A percentile compares a stretch with the other conserved stretches of the same genome.
phyloP scores from a whole-genome alignment of 768 basidiomycete species.

The Leccinellum luteum region DNA sequence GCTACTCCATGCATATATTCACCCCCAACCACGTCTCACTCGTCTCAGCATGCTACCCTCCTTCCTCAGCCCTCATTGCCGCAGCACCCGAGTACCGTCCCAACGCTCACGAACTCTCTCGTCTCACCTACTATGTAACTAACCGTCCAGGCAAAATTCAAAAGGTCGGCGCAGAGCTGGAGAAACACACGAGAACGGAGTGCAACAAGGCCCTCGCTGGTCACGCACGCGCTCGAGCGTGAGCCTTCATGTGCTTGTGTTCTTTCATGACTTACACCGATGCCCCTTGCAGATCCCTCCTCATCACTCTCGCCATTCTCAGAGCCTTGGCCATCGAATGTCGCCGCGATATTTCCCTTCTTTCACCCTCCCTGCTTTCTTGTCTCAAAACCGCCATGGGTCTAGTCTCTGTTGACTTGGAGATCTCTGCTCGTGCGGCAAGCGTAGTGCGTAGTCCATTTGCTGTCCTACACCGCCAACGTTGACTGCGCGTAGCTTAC shows the following conservation, averaged over 20 bases:
- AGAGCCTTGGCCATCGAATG: constrained; percentile 85
- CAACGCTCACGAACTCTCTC: constrained; percentile 81
- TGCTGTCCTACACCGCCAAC: not conserved
- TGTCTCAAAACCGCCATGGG: constrained; percentile 59
- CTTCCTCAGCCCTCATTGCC: constrained; percentile 67
- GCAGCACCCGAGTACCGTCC: constrained; percentile 77
- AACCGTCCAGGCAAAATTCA: constrained; percentile 79
- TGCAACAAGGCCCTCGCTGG: constrained; percentile 64
- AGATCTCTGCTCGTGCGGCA: constrained; percentile 74
- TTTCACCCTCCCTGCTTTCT: constrained; percentile 67
- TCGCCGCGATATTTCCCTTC: constrained; percentile 72
- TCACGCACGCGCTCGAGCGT: constrained; percentile 80
- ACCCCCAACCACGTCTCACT: constrained; percentile 83
- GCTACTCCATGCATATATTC: constrained; percentile 65
- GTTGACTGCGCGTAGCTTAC: constrained; percentile 58
- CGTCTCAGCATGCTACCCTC: constrained; percentile 84
- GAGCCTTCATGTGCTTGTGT: constrained; percentile 30
- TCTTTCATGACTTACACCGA: not conserved
- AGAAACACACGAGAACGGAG: constrained; percentile 68
- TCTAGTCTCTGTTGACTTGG: constrained; percentile 61
- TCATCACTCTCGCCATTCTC: constrained; percentile 82
- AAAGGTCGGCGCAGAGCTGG: constrained; percentile 73
- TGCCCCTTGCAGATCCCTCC: constrained; percentile 51
- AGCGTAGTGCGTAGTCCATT: constrained; percentile 59
- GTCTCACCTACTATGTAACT: constrained; percentile 82